Conservation (phyloP, 441 rosid genomes). For the Cnidoscolus chayamansa region DNA sequence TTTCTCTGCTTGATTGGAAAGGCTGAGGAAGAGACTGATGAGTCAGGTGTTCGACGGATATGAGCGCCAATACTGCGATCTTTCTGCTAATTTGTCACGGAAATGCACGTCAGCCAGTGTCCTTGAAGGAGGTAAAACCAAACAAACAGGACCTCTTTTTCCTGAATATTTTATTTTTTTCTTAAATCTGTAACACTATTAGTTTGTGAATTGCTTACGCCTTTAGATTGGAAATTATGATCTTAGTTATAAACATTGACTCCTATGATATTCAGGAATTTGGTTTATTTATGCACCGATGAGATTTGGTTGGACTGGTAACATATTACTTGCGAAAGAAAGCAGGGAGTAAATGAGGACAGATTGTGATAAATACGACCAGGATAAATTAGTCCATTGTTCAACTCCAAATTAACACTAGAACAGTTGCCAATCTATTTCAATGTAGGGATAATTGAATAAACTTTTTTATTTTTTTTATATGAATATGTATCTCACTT, state of each 20-base stretch:
- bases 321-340: too few relatives aligned
- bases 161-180: background rate
- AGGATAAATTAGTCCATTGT: too few relatives aligned
- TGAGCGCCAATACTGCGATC: slow-evolving; percentile 82
- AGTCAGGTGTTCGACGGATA: slow-evolving; percentile 71
- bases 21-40: slow-evolving; percentile 41
- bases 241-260: background rate
- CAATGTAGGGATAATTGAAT: too few relatives aligned
- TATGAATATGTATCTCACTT: too few relatives aligned
- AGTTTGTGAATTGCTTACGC: background rate
- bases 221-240: background rate
- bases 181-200: background rate
- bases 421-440: too few relatives aligned
- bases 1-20: background rate
- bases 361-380: too few relatives aligned
- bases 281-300: too few relatives aligned
- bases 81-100: slow-evolving; percentile 65
- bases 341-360: too few relatives aligned
- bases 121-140: slow-evolving; percentile 60
- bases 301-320: too few relatives aligned
- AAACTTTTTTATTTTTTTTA: too few relatives aligned
- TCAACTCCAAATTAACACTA: too few relatives aligned
- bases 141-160: background rate
- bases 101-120: slow-evolving; percentile 55
- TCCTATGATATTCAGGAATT: background rate